These are phyloP conservation scores for Irpex lacteus DNA, from an alignment of 1,284 basidiomycete genomes.

Conservation along the genomic window DNA sequence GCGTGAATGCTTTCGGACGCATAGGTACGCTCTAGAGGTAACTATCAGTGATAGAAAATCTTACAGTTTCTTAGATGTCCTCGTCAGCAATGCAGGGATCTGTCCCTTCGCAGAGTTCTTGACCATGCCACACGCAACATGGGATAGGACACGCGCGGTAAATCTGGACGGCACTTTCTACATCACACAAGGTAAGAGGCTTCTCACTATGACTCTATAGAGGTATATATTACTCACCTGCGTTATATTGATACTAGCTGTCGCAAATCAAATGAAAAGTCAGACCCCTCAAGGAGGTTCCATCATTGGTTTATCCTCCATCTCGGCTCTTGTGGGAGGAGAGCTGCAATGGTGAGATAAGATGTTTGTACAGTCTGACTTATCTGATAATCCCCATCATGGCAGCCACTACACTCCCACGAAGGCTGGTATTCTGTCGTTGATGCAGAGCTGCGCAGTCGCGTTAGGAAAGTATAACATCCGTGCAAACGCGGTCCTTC, in stretches of 20 bases:
- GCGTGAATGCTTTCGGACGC: slow-evolving; percentile 57
- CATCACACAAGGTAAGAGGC: slow-evolving; percentile 56
- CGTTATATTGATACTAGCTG: slow-evolving; percentile 39
- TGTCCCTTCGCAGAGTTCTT: slow-evolving; percentile 81
- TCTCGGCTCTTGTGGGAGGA: slow-evolving; percentile 78
- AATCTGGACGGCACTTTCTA: slow-evolving; percentile 82
- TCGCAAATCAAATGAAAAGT: slow-evolving; percentile 74
- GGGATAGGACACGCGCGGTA: slow-evolving; percentile 70
- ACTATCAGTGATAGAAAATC: not conserved
- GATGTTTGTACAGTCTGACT: not conserved
- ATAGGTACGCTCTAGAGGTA: slow-evolving; percentile 46
- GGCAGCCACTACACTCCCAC: slow-evolving; percentile 77
- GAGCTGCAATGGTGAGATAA: slow-evolving; percentile 58
- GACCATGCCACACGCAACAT: slow-evolving; percentile 68
- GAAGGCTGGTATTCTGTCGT: slow-evolving; percentile 75
- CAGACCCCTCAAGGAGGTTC: slow-evolving; percentile 72
- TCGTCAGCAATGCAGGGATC: slow-evolving; percentile 76
- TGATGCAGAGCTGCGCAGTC: slow-evolving; percentile 84
- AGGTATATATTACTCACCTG: not conserved
- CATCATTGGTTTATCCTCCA: slow-evolving; percentile 76
- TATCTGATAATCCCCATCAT: no score
- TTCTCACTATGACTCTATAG: not conserved
- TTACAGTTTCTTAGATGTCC: slow-evolving; percentile 35
- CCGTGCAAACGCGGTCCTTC: slow-evolving; percentile 65
- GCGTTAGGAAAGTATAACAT: slow-evolving; percentile 77